These are phyloP conservation scores for Thalassiosira livingstoniorum DNA, from an alignment of 352 stramenopile species.

Conservation along the genomic window DNA sequence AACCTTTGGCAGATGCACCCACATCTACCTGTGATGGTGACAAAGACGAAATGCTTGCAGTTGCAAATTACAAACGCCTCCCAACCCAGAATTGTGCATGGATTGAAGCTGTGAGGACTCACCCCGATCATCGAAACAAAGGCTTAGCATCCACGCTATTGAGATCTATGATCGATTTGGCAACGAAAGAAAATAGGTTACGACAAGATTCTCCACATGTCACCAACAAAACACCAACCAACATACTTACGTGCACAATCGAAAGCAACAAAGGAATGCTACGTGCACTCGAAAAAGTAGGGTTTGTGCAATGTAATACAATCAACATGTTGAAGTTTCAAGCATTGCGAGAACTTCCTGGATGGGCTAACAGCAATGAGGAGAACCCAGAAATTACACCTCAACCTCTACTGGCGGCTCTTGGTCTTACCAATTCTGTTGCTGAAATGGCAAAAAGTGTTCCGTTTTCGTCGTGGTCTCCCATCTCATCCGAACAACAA, in stretches of 20 bases:
- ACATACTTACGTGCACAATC: slow-evolving; percentile 56
- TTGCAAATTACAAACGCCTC: slow-evolving; percentile 58
- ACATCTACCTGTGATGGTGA: neutral
- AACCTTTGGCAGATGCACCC: slow-evolving; percentile 1
- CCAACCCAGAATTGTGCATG: slow-evolving; percentile 44
- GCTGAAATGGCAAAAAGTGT: slow-evolving; percentile 23
- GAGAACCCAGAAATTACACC: neutral
- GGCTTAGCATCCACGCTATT: slow-evolving; percentile 47
- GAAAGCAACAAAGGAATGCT: slow-evolving; percentile 55
- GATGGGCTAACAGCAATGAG: slow-evolving; percentile 26
- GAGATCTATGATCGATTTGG: slow-evolving; percentile 26
- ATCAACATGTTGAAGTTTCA: slow-evolving; percentile 39
- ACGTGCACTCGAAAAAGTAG: slow-evolving; percentile 44
- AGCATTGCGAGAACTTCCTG: slow-evolving; percentile 35
- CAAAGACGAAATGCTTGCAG: slow-evolving; percentile 33
- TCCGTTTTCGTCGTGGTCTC: slow-evolving; percentile 34
- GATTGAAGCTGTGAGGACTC: slow-evolving; percentile 56
- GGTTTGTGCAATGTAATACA: slow-evolving; percentile 35
- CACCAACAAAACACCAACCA: slow-evolving; percentile 25
- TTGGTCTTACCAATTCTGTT: slow-evolving; percentile 41
- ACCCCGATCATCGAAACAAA: slow-evolving; percentile 45
- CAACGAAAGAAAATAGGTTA: slow-evolving; percentile 23
- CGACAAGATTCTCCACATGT: neutral
- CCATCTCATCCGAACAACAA: slow-evolving; percentile 39
- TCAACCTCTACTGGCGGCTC: slow-evolving; percentile 36